phyloP scores from a whole-genome alignment of 2,329 filamentous ascomycete species.

The Colletotrichum tanaceti region DNA sequence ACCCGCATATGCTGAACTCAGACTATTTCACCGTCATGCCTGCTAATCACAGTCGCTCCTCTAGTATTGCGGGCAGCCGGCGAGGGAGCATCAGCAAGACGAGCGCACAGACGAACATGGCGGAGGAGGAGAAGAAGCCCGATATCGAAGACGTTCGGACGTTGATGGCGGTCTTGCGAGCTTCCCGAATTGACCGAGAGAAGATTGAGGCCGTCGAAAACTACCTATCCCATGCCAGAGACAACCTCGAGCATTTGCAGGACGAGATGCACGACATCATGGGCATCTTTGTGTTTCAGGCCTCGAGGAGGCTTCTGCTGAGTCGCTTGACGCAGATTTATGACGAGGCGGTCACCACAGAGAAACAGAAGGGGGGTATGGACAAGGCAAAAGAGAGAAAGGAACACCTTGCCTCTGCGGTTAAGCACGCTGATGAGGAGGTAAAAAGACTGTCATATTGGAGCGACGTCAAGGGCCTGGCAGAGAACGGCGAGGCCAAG shows the following conservation, averaged over 20 bases:
- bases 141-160: constrained; percentile 71
- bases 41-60: constrained; percentile 50
- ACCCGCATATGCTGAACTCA: constrained; percentile 75
- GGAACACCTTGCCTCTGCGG: constrained; percentile 77
- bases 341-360: constrained; percentile 64
- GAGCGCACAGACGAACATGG: constrained; percentile 49
- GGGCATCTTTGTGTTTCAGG: constrained; percentile 88
- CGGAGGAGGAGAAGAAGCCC: constrained; percentile 43
- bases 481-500: constrained; percentile 62
- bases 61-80: constrained; percentile 43
- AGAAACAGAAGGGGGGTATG: constrained; percentile 54
- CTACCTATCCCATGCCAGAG: constrained; percentile 81
- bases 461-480: constrained; percentile 82
- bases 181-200: constrained; percentile 85
- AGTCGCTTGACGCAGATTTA: constrained; percentile 74
- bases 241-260: constrained; percentile 80
- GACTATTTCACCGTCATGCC: constrained; percentile 84
- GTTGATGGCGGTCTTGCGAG: constrained; percentile 75
- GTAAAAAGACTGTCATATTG: constrained; percentile 87
- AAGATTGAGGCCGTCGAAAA: constrained; percentile 86
- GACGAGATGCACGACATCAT: constrained; percentile 87
- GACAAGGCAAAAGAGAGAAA: constrained; percentile 58
- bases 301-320: constrained; percentile 82
- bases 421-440: constrained; percentile 82
- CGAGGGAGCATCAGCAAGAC: constrained; percentile 52